Percentiles rank a stretch among this genome's conserved stretches.
phyloP scores from a whole-genome alignment of 352 stramenopile genomes.

The Pythium brassicae region DNA sequence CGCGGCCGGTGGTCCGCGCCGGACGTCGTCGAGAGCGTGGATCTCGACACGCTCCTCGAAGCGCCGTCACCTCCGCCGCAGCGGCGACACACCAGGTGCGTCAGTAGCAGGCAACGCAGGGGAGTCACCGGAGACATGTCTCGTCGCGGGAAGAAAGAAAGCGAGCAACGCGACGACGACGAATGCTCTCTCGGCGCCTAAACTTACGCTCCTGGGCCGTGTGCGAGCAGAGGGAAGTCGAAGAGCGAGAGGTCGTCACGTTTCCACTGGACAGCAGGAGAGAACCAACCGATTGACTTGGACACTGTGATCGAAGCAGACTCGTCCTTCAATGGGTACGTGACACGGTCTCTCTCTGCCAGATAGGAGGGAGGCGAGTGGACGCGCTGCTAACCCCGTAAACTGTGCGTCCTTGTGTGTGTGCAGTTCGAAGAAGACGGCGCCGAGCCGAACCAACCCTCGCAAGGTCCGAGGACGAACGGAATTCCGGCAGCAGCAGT shows the following conservation, averaged over 20 bases:
- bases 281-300: slow-evolving; percentile 18
- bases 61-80: slow-evolving; percentile 50
- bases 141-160: not conserved
- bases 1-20: slow-evolving; percentile 68
- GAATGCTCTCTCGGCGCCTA: too few relatives aligned
- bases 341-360: too few relatives aligned
- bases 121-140: not conserved
- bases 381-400: too few relatives aligned
- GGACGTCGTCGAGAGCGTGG: slow-evolving; percentile 54
- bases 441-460: slow-evolving; percentile 3
- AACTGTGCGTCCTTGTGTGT: slow-evolving; percentile 1
- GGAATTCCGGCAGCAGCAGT: slow-evolving; percentile 20
- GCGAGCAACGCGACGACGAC: too few relatives aligned
- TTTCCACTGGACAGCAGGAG: slow-evolving; percentile 19
- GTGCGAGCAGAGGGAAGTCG: slow-evolving; percentile 18
- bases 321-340: slow-evolving; percentile 11
- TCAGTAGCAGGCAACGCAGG: too few relatives aligned
- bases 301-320: slow-evolving; percentile 21
- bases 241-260: slow-evolving; percentile 29
- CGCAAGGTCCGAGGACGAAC: slow-evolving; percentile 23
- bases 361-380: too few relatives aligned
- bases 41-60: slow-evolving; percentile 76
- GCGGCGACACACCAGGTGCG: slow-evolving; percentile 50
- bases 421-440: not conserved
- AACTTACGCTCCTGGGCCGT: too few relatives aligned